These are phyloP conservation scores for Marasmius oreades DNA, from an alignment of 1,284 basidiomycete species.

Conservation along the genomic window DNA sequence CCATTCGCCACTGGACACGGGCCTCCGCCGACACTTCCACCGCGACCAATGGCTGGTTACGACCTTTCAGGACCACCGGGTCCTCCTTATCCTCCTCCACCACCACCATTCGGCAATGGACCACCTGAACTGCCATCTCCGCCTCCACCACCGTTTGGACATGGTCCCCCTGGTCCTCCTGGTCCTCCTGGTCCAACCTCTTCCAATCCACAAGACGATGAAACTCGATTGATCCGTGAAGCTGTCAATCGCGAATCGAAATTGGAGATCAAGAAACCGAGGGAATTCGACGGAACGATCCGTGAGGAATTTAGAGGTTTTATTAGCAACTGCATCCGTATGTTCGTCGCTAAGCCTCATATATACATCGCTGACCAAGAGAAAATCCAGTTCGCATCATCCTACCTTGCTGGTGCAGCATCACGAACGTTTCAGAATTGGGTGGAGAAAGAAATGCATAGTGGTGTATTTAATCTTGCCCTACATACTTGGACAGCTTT, in stretches of 20 bases:
- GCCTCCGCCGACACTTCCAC: background rate
- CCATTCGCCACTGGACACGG: background rate
- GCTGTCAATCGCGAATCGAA: background rate
- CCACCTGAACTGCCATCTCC: too few relatives aligned
- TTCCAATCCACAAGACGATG: background rate
- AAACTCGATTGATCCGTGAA: background rate
- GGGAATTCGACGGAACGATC: background rate
- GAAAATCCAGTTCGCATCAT: too few relatives aligned
- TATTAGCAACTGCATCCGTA: background rate
- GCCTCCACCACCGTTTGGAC: background rate
- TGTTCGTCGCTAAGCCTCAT: background rate
- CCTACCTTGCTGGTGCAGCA: background rate
- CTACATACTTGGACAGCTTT: background rate
- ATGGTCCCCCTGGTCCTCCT: background rate
- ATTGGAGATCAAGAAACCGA: background rate
- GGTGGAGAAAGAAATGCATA: background rate
- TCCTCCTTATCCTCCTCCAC: too few relatives aligned
- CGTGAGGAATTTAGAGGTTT: background rate
- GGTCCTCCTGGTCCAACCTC: background rate
- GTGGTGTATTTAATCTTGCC: background rate
- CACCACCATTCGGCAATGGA: background rate
- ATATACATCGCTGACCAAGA: background rate
- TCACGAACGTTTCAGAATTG: background rate
- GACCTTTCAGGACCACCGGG: background rate
- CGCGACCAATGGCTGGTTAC: background rate